phyloP scores from a whole-genome alignment of 768 basidiomycete species.

The Tylopilus vinaceipallidus region DNA sequence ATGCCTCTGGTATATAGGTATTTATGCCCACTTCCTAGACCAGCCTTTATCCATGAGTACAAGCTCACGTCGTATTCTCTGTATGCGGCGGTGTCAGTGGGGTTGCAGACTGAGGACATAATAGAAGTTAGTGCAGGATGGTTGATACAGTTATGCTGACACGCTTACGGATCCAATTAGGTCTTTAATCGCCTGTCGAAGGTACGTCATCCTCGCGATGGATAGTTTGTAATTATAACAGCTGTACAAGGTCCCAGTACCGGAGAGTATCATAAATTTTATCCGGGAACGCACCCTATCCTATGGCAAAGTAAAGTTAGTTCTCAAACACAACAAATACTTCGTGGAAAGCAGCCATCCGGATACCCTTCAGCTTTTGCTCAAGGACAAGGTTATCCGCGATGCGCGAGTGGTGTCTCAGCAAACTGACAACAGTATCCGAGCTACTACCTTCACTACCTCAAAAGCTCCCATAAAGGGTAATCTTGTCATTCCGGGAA shows the following conservation, averaged over 20 bases:
- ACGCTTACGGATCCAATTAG: slow-evolving; percentile 43
- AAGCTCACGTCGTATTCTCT: slow-evolving; percentile 97
- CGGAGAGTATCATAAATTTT: slow-evolving; percentile 78
- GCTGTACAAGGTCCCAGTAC: slow-evolving; percentile 76
- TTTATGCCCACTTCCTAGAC: slow-evolving; percentile 48
- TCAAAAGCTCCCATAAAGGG: slow-evolving; percentile 81
- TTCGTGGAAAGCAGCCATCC: slow-evolving; percentile 95
- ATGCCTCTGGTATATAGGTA: slow-evolving; percentile 29
- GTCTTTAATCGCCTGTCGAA: slow-evolving; percentile 81
- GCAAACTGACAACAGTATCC: slow-evolving; percentile 71
- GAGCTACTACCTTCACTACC: slow-evolving; percentile 72
- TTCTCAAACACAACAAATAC: slow-evolving; percentile 97
- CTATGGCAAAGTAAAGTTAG: slow-evolving; percentile 98
- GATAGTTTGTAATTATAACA: slow-evolving; percentile 5
- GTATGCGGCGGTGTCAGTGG: slow-evolving; percentile 98
- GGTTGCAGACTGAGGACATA: slow-evolving; percentile 95
- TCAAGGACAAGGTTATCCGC: slow-evolving; percentile 84
- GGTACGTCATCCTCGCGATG: slow-evolving; percentile 30
- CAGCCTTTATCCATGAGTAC: slow-evolving; percentile 98
- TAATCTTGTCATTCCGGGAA: slow-evolving; percentile 84
- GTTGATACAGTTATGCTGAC: slow-evolving; percentile 16
- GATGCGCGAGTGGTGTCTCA: slow-evolving; percentile 77
- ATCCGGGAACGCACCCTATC: slow-evolving; percentile 93
- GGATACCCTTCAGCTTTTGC: slow-evolving; percentile 82
- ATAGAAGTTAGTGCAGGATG: slow-evolving; percentile 72